phyloP scores from a whole-genome alignment of 2,329 filamentous ascomycete species.

The Xylaria sp. region DNA sequence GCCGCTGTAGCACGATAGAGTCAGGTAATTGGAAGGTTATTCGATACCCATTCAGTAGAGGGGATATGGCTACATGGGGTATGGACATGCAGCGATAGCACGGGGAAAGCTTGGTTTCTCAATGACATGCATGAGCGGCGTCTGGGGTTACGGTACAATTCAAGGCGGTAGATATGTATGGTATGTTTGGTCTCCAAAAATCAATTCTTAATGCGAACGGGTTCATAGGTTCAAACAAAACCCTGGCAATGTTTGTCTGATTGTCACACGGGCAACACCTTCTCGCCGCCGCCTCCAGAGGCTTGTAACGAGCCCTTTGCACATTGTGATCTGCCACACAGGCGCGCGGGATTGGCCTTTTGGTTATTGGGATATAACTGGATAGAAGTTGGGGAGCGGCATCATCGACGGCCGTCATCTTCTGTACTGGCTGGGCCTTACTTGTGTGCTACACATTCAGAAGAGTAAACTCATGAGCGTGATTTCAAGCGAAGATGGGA shows the following conservation, averaged over 20 bases:
- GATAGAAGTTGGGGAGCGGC: no score
- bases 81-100: slow-evolving; percentile 21
- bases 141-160: slow-evolving; percentile 39
- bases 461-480: no score
- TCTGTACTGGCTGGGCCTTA: no score
- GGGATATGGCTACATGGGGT: slow-evolving; percentile 25
- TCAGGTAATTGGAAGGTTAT: slow-evolving; percentile 15
- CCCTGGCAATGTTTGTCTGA: background rate
- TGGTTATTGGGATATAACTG: no score
- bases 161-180: slow-evolving; percentile 39
- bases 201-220: slow-evolving; percentile 23
- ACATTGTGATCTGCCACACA: no score
- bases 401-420: no score
- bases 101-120: slow-evolving; percentile 30
- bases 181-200: slow-evolving; percentile 30
- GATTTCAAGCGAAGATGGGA: no score
- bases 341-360: no score
- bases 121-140: slow-evolving; percentile 41
- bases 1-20: slow-evolving; percentile 63
- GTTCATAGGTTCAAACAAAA: background rate
- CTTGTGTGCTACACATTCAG: no score
- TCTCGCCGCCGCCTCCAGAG: no score
- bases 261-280: no score
- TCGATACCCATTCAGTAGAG: slow-evolving; percentile 32
- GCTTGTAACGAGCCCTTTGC: no score